Percentiles rank a stretch among this genome's conserved stretches.
These are phyloP conservation scores for Fusarium concolor DNA, from an alignment of 2,329 filamentous ascomycete genomes.

Conservation along the genomic window DNA sequence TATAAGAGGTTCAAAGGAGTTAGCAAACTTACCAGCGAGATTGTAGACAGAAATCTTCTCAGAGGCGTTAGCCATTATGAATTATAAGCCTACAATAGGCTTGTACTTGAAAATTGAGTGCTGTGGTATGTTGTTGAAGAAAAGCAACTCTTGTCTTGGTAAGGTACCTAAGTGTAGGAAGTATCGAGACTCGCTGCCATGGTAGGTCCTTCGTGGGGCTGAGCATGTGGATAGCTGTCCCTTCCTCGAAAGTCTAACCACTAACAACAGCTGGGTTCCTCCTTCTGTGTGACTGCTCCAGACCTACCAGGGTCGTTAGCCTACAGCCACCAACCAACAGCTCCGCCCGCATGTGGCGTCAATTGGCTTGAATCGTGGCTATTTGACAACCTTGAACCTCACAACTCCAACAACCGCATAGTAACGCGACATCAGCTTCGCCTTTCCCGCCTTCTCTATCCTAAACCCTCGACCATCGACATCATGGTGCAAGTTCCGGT, in stretches of 20 bases:
- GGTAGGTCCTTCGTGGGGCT: conserved; percentile 29
- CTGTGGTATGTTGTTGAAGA: conserved; percentile 16
- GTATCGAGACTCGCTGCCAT: background rate
- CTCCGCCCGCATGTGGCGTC: conserved; percentile 34
- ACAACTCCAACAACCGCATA: conserved; percentile 28
- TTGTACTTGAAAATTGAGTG: background rate
- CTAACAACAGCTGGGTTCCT: conserved; percentile 8
- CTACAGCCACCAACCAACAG: conserved; percentile 9
- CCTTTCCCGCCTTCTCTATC: conserved; percentile 3
- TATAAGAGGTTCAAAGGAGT: conserved; percentile 1
- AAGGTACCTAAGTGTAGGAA: conserved; percentile 16
- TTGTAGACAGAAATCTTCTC: conserved; percentile 76
- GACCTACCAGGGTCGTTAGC: background rate
- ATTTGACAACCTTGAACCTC: conserved; percentile 36
- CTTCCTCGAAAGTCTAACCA: conserved; percentile 23
- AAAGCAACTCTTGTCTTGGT: conserved; percentile 17
- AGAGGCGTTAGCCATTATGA: conserved; percentile 50
- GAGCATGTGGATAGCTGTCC: conserved; percentile 42
- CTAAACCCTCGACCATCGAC: conserved; percentile 25
- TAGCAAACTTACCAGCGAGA: conserved; percentile 64
- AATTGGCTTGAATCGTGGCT: conserved; percentile 35
- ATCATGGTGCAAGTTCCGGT: conserved; percentile 85
- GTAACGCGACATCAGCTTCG: conserved; percentile 28
- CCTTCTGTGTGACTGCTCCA: conserved; percentile 25
- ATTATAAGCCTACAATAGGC: conserved; percentile 1